Conservation (phyloP, 805 yeast genomes). For the Wickerhamiella slavikovae region DNA sequence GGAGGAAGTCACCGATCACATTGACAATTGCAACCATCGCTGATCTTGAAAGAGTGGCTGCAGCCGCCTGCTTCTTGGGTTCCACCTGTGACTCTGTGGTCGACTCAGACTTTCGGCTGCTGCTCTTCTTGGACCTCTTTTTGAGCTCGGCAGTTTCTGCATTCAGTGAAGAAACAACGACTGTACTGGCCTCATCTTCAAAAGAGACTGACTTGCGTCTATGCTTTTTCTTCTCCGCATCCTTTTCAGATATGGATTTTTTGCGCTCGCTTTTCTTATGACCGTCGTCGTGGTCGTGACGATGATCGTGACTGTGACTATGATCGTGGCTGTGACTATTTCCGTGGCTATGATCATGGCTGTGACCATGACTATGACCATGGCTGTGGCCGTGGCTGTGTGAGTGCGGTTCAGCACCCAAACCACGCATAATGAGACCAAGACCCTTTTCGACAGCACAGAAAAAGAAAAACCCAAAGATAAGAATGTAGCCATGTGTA, state of each 20-base stretch:
- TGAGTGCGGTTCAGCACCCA: constrained; percentile 26
- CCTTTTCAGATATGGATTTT: too few species aligned
- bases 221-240: too few species aligned
- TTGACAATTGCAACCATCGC: constrained; percentile 38
- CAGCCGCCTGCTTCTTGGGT: too few species aligned
- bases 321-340: constrained; percentile 5
- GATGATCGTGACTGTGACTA: too few species aligned
- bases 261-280: too few species aligned
- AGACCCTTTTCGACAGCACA: constrained; percentile 40
- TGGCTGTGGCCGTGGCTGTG: too few species aligned
- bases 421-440: constrained; percentile 23
- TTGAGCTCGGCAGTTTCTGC: constrained; percentile 10
- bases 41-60: too few species aligned
- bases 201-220: too few species aligned
- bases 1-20: constrained; percentile 49
- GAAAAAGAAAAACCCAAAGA: constrained; percentile 38
- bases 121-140: constrained; percentile 3
- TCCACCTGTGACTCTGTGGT: too few species aligned
- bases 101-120: constrained; percentile 6
- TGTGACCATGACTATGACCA: too few species aligned
- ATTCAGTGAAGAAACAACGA: not conserved
- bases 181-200: not conserved
- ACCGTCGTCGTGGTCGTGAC: too few species aligned
- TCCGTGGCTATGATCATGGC: constrained; percentile 17
- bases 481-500: constrained; percentile 32